Conservation (phyloP, 2,329 filamentous ascomycete genomes). For the Hymenoscyphus salicellus region DNA sequence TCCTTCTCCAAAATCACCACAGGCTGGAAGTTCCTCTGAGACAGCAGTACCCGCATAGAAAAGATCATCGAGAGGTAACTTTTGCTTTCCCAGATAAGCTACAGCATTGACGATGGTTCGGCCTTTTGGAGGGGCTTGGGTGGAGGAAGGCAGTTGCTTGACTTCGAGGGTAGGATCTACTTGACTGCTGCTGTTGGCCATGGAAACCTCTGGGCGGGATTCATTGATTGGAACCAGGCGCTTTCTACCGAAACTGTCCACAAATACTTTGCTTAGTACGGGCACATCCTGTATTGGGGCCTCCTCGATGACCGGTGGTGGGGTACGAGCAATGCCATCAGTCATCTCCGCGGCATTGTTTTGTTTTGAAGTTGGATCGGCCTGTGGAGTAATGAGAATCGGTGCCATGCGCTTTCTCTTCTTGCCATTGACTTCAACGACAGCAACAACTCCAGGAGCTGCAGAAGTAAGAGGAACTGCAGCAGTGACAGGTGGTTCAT, state of each 20-base stretch:
- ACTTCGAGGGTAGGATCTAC: not conserved
- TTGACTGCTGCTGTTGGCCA: not conserved
- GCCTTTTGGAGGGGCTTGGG: not conserved
- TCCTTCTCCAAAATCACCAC: slow-evolving; percentile 25
- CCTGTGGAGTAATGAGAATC: slow-evolving; percentile 27
- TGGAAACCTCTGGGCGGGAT: not conserved
- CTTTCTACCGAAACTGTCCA: slow-evolving; percentile 25
- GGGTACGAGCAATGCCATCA: slow-evolving; percentile 21
- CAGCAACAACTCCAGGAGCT: not conserved
- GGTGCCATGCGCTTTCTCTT: slow-evolving; percentile 37
- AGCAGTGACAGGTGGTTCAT: not conserved
- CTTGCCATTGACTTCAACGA: slow-evolving; percentile 23
- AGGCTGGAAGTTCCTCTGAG: slow-evolving; percentile 31
- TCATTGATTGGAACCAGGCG: slow-evolving; percentile 22
- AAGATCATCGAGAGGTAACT: slow-evolving; percentile 39
- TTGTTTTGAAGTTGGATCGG: slow-evolving; percentile 17
- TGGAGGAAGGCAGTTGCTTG: not conserved
- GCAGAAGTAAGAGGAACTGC: not conserved
- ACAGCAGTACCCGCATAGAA: slow-evolving; percentile 39
- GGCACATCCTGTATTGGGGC: not conserved
- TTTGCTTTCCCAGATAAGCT: slow-evolving; percentile 40
- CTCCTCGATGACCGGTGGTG: not conserved
- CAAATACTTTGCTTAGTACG: slow-evolving; percentile 22
- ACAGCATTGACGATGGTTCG: slow-evolving; percentile 6
- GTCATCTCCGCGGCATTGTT: slow-evolving; percentile 26